phyloP scores from a whole-genome alignment of 2,329 filamentous ascomycete species.

The Aspergillus novoparasiticus region DNA sequence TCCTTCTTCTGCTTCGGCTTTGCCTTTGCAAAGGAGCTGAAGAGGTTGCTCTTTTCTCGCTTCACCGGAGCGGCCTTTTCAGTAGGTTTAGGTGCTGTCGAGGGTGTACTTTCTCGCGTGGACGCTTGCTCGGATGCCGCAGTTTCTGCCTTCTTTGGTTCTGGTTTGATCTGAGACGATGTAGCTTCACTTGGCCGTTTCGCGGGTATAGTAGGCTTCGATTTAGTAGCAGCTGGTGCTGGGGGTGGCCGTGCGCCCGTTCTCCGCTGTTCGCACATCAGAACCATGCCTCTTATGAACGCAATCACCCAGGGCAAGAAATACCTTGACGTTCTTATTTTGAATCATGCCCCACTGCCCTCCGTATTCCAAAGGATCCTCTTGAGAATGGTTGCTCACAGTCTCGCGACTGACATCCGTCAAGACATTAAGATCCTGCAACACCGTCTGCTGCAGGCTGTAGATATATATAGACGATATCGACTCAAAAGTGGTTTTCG shows the following conservation, averaged over 20 bases:
- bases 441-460: conserved; percentile 71
- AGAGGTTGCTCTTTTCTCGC: conserved; percentile 66
- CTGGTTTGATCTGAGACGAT: conserved; percentile 23
- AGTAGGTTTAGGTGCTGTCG: conserved; percentile 38
- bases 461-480: conserved; percentile 84
- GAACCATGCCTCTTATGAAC: background rate
- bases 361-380: conserved; percentile 62
- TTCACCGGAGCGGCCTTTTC: conserved; percentile 52
- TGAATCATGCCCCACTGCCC: conserved; percentile 72
- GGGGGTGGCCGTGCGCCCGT: conserved; percentile 45
- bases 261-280: conserved; percentile 46
- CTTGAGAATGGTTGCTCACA: conserved; percentile 55
- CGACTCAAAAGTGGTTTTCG: conserved; percentile 68
- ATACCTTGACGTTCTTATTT: conserved; percentile 68
- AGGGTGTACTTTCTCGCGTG: conserved; percentile 28
- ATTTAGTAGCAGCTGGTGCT: conserved; percentile 30
- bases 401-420: conserved; percentile 70
- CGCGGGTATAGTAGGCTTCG: conserved; percentile 39
- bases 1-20: conserved; percentile 60
- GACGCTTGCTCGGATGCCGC: conserved; percentile 22
- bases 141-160: conserved; percentile 25
- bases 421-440: conserved; percentile 73
- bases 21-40: conserved; percentile 76
- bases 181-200: conserved; percentile 40
- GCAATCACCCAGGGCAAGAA: background rate